Conservation (phyloP, 768 basidiomycete species). For the Hericium alpestre region DNA sequence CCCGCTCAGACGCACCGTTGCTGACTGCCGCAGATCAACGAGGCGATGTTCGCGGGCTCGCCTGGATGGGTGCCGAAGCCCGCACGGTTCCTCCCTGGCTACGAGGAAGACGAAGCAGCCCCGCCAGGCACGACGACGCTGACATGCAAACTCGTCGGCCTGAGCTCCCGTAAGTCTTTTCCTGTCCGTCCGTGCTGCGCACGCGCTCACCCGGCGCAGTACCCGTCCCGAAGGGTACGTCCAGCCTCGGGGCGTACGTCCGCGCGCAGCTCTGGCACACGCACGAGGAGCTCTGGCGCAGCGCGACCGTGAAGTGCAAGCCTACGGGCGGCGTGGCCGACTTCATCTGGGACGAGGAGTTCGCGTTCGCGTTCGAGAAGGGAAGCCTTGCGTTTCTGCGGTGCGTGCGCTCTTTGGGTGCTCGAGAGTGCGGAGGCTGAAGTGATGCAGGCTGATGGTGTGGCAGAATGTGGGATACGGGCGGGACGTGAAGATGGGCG, state of each 20-base stretch:
- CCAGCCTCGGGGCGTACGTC: background rate
- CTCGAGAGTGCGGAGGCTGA: background rate
- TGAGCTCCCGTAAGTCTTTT: slow-evolving; percentile 22
- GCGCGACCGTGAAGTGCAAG: slow-evolving; percentile 27
- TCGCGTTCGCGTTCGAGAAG: slow-evolving; percentile 39
- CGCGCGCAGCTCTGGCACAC: slow-evolving; percentile 17
- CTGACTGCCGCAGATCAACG: slow-evolving; percentile 34
- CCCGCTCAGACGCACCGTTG: no score
- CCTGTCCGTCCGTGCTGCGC: background rate
- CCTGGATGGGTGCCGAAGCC: slow-evolving; percentile 49
- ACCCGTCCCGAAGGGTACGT: background rate
- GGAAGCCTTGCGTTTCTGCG: slow-evolving; percentile 46
- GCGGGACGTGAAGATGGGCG: slow-evolving; percentile 34
- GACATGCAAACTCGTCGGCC: slow-evolving; percentile 29
- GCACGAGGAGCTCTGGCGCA: slow-evolving; percentile 33
- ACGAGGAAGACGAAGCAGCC: slow-evolving; percentile 6
- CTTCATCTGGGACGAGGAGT: slow-evolving; percentile 28
- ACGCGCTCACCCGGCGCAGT: background rate
- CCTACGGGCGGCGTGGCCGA: slow-evolving; percentile 24
- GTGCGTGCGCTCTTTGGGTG: slow-evolving; percentile 20
- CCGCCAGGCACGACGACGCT: slow-evolving; percentile 13
- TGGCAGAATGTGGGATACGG: slow-evolving; percentile 33
- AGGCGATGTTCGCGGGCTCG: slow-evolving; percentile 49
- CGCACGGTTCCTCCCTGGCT: slow-evolving; percentile 15
- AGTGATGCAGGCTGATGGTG: slow-evolving; percentile 20